phyloP scores from a whole-genome alignment of 345 rosid species.

The Triadica sebifera region DNA sequence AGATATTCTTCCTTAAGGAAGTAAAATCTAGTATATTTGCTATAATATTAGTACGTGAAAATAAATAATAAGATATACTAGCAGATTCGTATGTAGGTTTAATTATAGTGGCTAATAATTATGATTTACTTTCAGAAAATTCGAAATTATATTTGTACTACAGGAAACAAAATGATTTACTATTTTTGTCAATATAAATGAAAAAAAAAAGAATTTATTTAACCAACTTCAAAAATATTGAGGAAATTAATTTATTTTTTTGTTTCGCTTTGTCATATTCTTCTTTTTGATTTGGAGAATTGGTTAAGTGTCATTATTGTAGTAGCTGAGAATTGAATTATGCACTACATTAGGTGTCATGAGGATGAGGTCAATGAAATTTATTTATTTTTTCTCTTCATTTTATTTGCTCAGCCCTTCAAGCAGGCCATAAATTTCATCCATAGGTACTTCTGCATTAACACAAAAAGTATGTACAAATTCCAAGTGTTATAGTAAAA shows the following conservation, averaged over 20 bases:
- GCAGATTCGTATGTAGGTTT: too few species aligned
- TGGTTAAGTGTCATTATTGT: not conserved
- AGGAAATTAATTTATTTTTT: not conserved
- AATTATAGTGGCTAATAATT: too few species aligned
- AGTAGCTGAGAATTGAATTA: not conserved
- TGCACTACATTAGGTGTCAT: not conserved
- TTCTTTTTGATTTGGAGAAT: not conserved
- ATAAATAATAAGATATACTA: too few species aligned
- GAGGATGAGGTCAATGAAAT: not conserved
- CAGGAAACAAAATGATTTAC: too few species aligned
- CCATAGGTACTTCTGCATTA: slow-evolving; percentile 5
- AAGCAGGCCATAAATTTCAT: not conserved
- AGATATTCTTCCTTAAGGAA: too few species aligned
- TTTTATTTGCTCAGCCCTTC: not conserved
- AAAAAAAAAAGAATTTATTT: too few species aligned
- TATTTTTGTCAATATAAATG: too few species aligned
- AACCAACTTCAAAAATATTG: too few species aligned
- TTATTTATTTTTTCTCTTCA: not conserved
- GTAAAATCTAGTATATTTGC: too few species aligned
- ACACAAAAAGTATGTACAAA: not conserved
- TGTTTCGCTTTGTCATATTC: not conserved
- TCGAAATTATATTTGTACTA: too few species aligned
- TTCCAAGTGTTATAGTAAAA: not conserved
- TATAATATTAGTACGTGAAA: too few species aligned
- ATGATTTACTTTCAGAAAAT: too few species aligned